phyloP scores from a whole-genome alignment of 306 rosid species.

The Gastrolobium bilobum region DNA sequence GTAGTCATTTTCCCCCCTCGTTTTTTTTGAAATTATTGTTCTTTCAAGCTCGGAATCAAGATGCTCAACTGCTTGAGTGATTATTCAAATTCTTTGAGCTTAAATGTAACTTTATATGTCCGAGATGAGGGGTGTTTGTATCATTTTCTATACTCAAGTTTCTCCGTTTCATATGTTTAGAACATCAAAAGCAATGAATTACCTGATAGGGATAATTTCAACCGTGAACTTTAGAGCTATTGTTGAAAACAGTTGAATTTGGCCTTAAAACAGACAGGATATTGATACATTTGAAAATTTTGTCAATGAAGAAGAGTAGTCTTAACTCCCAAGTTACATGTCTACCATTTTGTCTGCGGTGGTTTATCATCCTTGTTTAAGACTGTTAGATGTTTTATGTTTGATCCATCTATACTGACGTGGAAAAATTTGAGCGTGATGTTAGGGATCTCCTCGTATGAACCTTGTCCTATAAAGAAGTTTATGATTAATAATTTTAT shows the following conservation, averaged over 20 bases:
- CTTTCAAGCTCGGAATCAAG: slow-evolving; percentile 32
- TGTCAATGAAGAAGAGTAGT: slow-evolving; percentile 18
- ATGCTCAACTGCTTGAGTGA: slow-evolving; percentile 36
- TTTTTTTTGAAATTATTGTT: slow-evolving; percentile 5
- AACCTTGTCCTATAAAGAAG: not conserved
- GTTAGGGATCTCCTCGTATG: not conserved
- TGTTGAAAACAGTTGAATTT: slow-evolving; percentile 23
- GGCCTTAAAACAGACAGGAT: slow-evolving; percentile 22
- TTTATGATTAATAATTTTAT: not conserved
- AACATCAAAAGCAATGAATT: slow-evolving; percentile 40
- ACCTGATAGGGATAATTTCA: slow-evolving; percentile 9
- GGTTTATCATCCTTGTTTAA: slow-evolving; percentile 5
- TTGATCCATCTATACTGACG: not conserved
- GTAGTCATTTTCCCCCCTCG: slow-evolving; percentile 13
- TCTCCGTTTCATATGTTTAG: slow-evolving; percentile 4
- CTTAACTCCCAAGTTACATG: not conserved
- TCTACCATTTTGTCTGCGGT: not conserved
- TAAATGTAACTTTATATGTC: slow-evolving; percentile 39
- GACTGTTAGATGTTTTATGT: not conserved
- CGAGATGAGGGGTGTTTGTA: slow-evolving; percentile 38
- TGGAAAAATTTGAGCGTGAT: not conserved
- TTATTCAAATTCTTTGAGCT: slow-evolving; percentile 24
- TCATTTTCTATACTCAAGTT: not conserved
- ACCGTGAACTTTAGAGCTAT: slow-evolving; percentile 29
- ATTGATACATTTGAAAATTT: not conserved